Base-by-base conservation (phyloP, 2,329 filamentous ascomycete genomes). In the Cordyceps javanica region DNA sequence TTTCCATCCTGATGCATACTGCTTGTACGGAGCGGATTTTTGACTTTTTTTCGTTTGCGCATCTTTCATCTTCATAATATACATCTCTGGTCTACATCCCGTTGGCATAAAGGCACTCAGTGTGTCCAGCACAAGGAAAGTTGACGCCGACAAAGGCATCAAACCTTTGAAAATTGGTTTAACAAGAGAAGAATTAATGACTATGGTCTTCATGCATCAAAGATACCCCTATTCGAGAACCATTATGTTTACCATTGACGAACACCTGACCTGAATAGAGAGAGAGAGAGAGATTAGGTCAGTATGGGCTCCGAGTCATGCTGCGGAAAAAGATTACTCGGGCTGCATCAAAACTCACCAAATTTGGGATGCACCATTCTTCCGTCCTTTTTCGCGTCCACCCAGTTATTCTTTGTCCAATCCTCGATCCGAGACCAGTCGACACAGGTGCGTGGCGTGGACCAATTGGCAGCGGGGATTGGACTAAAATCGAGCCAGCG, bases 401-500 rank as follows among this genome's bases (percentile, higher is more conserved):
- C 49, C 49, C 49, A 51, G 25, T 51, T 51, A 34, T 51, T 30
- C 13, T 30, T 39, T 13, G 49, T 51, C 49, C 49, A 51, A 16
- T 51, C 34, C 3, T 51, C 49, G 30, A 51, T 51, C 2, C 49
- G 49, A 9, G 49, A 51, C 49, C 49, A 51, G 19, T 51, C 49
- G 14, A 51, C 49, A 19, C 49, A 51, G 7, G 49, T 51, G 34
- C 49, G 49, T 8, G 49, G 49, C 21, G 49, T 51, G 23, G 49
- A 51, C 49, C 49, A 51, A 9, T 51, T 51, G 19, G 49, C 49
- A 5, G 49, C 49, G 0, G 49, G 49, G 36, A 51, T 51, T 11
- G 49, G 49, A 9, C 49, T 51, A 25, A 51, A 51, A 19, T 51
- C 49, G 3, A 51, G 25, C 49, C 49, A 51, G 49, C 49, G 49